Conservation (phyloP, 176 grass and related monocot genomes). For the Cenchrus purpureus region DNA sequence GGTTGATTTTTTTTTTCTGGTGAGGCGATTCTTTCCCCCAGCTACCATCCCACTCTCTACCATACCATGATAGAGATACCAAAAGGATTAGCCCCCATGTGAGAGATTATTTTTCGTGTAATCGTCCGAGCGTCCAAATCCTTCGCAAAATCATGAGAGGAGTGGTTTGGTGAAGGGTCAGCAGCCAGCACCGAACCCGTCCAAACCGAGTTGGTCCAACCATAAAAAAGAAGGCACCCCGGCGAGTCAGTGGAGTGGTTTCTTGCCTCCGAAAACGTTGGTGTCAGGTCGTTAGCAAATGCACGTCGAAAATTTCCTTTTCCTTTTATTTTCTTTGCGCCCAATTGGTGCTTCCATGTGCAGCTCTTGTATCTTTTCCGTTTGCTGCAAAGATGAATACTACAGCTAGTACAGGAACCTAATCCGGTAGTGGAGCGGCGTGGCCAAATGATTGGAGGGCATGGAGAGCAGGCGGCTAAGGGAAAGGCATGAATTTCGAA, state of each 20-base stretch:
- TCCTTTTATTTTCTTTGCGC: not conserved
- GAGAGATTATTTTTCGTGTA: not conserved
- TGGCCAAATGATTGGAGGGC: conserved; percentile 47
- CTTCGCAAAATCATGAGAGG: not conserved
- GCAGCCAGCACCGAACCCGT: conserved; percentile 39
- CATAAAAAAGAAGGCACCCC: conserved; percentile 1
- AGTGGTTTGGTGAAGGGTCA: conserved; percentile 43
- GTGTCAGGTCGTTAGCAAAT: conserved; percentile 42
- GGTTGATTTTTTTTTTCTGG: conserved; percentile 13
- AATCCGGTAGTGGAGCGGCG: conserved; percentile 4
- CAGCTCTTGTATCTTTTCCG: conserved; percentile 4
- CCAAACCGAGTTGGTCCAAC: conserved; percentile 48
- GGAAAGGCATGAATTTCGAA: not conserved
- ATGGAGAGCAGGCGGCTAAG: not conserved
- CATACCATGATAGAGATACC: conserved; percentile 31
- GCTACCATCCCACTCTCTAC: not conserved
- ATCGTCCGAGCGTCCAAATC: conserved; percentile 1
- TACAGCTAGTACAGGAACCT: conserved; percentile 8
- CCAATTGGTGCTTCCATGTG: not conserved
- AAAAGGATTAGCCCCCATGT: not conserved
- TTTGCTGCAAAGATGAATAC: not conserved
- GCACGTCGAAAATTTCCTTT: not conserved
- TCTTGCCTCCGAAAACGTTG: conserved; percentile 30
- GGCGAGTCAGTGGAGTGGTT: conserved; percentile 26
- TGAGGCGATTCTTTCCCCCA: conserved; percentile 8